Percentiles rank a stretch among this genome's conserved stretches.
Conservation (phyloP, 495 filamentous ascomycete genomes). For the Choiromyces venosus region DNA sequence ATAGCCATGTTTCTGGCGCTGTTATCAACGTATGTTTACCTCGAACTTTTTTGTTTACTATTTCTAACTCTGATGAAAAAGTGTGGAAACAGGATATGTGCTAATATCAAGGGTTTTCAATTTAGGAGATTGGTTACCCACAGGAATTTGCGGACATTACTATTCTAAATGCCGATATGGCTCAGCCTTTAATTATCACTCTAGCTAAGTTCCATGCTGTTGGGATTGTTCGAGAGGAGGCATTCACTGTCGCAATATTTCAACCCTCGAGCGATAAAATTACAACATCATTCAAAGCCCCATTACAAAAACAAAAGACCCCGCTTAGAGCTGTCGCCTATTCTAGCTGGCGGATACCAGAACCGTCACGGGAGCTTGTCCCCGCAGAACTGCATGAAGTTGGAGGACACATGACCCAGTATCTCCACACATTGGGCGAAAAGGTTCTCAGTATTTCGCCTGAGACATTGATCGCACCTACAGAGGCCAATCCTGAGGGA, state of each 20-base stretch:
- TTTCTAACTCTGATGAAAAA: background rate
- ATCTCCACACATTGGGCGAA: conserved; percentile 26
- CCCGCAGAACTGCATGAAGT: conserved; percentile 2
- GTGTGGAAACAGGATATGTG: background rate
- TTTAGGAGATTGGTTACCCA: conserved; percentile 33
- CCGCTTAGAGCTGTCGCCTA: conserved; percentile 38
- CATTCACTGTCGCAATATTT: conserved; percentile 40
- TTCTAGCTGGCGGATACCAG: conserved; percentile 30
- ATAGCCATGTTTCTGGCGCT: background rate
- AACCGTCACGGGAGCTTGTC: conserved; percentile 3
- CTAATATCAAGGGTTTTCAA: conserved; percentile 13
- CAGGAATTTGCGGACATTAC: conserved; percentile 37
- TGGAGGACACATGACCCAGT: conserved; percentile 7
- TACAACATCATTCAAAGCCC: conserved; percentile 35
- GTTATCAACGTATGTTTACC: background rate
- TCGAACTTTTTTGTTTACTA: background rate
- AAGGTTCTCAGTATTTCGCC: conserved; percentile 16
- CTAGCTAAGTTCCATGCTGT: conserved; percentile 35
- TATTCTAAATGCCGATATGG: conserved; percentile 24
- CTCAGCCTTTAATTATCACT: conserved; percentile 27
- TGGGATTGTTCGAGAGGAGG: conserved; percentile 32
- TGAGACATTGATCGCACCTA: conserved; percentile 1
- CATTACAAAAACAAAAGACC: conserved; percentile 33
- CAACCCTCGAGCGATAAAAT: conserved; percentile 38
- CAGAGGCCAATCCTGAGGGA: conserved; percentile 20